Conservation (phyloP, 1,284 basidiomycete species). For the Amylostereum chailletii region DNA sequence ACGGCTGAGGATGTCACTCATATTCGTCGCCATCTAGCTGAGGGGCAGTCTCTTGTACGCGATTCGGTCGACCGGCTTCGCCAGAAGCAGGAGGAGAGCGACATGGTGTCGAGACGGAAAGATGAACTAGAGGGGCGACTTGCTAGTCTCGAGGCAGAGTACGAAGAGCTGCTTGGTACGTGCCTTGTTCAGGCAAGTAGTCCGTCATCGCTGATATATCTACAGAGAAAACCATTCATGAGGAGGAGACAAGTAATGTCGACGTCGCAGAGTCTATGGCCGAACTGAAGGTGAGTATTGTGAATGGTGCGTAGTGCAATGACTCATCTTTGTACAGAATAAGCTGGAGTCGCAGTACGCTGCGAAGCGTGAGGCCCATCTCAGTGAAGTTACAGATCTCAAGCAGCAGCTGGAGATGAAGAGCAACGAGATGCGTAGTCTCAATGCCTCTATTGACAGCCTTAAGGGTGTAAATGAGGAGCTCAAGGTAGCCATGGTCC, state of each 20-base stretch:
- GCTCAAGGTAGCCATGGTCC: slow-evolving; percentile 64
- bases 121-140: slow-evolving; percentile 87
- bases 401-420: slow-evolving; percentile 89
- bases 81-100: slow-evolving; percentile 88
- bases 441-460: slow-evolving; percentile 85
- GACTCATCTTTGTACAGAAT: slow-evolving; percentile 38
- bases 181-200: neutral
- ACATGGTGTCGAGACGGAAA: slow-evolving; percentile 73
- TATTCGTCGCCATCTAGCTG: slow-evolving; percentile 81
- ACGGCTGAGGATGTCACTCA: slow-evolving; percentile 73
- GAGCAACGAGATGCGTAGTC: slow-evolving; percentile 75
- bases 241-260: slow-evolving; percentile 74
- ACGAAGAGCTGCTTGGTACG: slow-evolving; percentile 90
- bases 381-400: slow-evolving; percentile 82
- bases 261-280: slow-evolving; percentile 77
- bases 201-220: neutral
- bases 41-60: slow-evolving; percentile 79
- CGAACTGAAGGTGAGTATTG: slow-evolving; percentile 74
- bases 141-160: slow-evolving; percentile 80
- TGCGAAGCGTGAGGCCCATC: slow-evolving; percentile 84
- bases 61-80: slow-evolving; percentile 88
- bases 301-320: slow-evolving; percentile 10
- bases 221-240: slow-evolving; percentile 77
- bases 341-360: slow-evolving; percentile 94
- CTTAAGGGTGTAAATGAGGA: slow-evolving; percentile 97